Evolutionary conservation across 495 filamentous ascomycete species (phyloP), one percentile per base, ranked within the genome.

Genomic region (Mytilinidion resinicola): DNA sequence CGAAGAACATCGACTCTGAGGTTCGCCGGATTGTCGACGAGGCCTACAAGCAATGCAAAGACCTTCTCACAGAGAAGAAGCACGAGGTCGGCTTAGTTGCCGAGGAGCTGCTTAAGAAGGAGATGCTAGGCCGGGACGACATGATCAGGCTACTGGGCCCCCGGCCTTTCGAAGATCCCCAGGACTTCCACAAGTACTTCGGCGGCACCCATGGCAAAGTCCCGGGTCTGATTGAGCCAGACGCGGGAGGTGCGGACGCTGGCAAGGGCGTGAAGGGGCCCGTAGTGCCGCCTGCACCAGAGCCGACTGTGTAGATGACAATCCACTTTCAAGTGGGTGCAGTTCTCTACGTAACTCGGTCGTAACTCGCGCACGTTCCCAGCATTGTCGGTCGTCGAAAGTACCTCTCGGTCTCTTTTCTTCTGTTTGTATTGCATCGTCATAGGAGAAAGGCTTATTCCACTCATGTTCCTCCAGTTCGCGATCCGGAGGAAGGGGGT

Each of bases 181-280:
- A 85, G 64, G 91, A 97, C 59, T 96, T 98, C 70, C 73, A 81
- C 51, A 97, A 96, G 75, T 97, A 96, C 75, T 98, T 98, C 70
- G 83, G 72, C 30, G 50, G 65, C 41, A 51, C 56, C 44, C 51
- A 66, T 46, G 63, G 63, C 3, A 62, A 50, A 38, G 63, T 54
- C 4, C 63, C 63, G 1, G 63, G 63, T 4, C 39, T 66, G 4
- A 59, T 66, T 9, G 63, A 62, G 37, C 63, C 63, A 3, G 14
- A 42, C 15, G 14, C 19, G 46, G 46, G 12, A 14, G 39, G 39
- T 42, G 39, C 12, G 39, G 39, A 42, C 4, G 39, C 11, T 21
- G 62, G 60, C 14, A 58, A 52, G 36, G 62, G 58, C 9, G 59
- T 59, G 4, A 66, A 66, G 48, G 59, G 56, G 5, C 63, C 63